These are phyloP conservation scores for Helenozyma baotianmanensis DNA, from an alignment of 805 yeast genomes.

Conservation along the genomic window DNA sequence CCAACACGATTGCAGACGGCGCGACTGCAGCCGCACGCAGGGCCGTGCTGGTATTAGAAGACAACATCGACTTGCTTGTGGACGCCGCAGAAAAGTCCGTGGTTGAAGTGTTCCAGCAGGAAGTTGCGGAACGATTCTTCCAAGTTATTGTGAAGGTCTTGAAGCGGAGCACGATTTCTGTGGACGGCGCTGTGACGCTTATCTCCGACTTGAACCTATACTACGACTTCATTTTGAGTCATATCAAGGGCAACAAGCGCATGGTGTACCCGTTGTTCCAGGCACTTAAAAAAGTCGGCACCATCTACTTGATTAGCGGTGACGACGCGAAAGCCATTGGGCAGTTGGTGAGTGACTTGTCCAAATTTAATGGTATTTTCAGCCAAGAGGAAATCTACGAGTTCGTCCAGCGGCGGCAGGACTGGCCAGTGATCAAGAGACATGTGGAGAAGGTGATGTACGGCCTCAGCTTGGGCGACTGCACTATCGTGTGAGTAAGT, in stretches of 20 bases:
- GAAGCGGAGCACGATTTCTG: conserved; percentile 66
- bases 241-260: conserved; percentile 53
- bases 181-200: conserved; percentile 75
- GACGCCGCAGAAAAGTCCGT: conserved; percentile 86
- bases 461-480: conserved; percentile 80
- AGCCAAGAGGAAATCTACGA: conserved; percentile 93
- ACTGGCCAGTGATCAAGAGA: conserved; percentile 72
- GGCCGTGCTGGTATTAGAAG: conserved; percentile 57
- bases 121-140: conserved; percentile 84
- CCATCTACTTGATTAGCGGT: conserved; percentile 67
- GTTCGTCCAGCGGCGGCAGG: conserved; percentile 80
- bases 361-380: conserved; percentile 83
- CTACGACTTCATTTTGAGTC: conserved; percentile 57
- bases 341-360: conserved; percentile 72
- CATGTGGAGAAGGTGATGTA: conserved; percentile 94
- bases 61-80: conserved; percentile 67
- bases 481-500: conserved; percentile 53
- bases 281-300: conserved; percentile 81
- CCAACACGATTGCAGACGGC: conserved; percentile 19
- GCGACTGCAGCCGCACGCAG: conserved; percentile 61
- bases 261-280: conserved; percentile 72
- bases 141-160: conserved; percentile 70
- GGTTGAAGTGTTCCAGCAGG: conserved; percentile 90
- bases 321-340: conserved; percentile 82
- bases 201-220: conserved; percentile 79